phyloP scores from a whole-genome alignment of 108 stramenopile genomes.

The Fragilaria radians region DNA sequence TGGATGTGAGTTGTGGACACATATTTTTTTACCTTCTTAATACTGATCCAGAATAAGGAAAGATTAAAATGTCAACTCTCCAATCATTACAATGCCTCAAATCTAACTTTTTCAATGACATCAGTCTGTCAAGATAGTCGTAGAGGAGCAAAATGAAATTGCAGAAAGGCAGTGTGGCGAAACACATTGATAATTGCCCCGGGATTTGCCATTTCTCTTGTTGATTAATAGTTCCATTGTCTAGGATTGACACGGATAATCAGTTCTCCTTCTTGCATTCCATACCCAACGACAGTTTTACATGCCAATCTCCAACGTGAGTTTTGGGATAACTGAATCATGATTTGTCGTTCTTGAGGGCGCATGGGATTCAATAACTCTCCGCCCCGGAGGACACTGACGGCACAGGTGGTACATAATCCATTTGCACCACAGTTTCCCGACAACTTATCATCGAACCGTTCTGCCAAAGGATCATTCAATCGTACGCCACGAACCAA shows the following conservation, averaged over 20 bases:
- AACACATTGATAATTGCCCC: too few relatives aligned
- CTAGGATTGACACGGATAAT: constrained; percentile 59
- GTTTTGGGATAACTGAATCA: constrained; percentile 43
- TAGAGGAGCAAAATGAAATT: too few relatives aligned
- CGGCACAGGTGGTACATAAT: constrained; percentile 62
- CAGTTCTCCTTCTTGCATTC: constrained; percentile 62
- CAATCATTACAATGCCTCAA: too few relatives aligned
- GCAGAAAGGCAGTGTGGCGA: too few relatives aligned
- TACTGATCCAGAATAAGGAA: too few relatives aligned
- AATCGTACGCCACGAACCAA: constrained; percentile 66
- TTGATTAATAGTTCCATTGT: constrained; percentile 34
- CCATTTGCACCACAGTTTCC: constrained; percentile 66
- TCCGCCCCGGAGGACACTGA: constrained; percentile 39
- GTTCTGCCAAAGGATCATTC: constrained; percentile 53
- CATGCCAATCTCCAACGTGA: constrained; percentile 72
- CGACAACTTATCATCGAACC: constrained; percentile 56
- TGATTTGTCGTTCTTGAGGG: constrained; percentile 53
- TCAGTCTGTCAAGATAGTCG: too few relatives aligned
- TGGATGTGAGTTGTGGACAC: too few relatives aligned
- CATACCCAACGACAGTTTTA: constrained; percentile 69
- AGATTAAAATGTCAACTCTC: too few relatives aligned
- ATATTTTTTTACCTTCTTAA: too few relatives aligned
- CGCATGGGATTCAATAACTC: constrained; percentile 51
- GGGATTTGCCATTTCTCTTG: neutral
- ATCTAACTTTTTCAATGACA: too few relatives aligned